A percentile compares a stretch with the other conserved stretches of the same genome.
These are phyloP conservation scores for Cytospora leucostoma DNA, from an alignment of 2,329 filamentous ascomycete genomes.

Conservation along the genomic window DNA sequence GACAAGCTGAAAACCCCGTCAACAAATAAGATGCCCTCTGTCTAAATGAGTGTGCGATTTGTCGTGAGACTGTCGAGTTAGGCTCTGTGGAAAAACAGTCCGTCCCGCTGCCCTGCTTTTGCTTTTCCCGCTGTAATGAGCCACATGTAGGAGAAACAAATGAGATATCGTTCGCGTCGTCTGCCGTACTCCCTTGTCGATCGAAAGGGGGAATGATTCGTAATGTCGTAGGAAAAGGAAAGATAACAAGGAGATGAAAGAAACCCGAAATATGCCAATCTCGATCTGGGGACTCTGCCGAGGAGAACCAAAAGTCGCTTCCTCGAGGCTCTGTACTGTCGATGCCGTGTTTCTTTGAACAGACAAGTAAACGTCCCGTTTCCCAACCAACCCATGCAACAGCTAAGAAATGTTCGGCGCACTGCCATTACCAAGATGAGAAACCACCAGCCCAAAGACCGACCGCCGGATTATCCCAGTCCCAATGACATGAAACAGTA, in stretches of 20 bases:
- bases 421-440: conserved; percentile 28
- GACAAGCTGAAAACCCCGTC: conserved; percentile 16
- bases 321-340: conserved; percentile 28
- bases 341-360: conserved; percentile 24
- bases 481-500: conserved; percentile 31
- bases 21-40: conserved; percentile 20
- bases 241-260: conserved; percentile 4
- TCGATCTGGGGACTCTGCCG: conserved; percentile 22
- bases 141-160: conserved; percentile 2
- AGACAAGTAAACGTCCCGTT: conserved; percentile 24
- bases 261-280: conserved; percentile 4
- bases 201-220: not conserved
- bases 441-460: conserved; percentile 21
- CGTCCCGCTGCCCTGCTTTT: conserved; percentile 6
- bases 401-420: conserved; percentile 27
- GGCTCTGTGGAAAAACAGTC: conserved; percentile 13
- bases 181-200: conserved; percentile 1
- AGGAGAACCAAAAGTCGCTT: conserved; percentile 18
- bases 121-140: conserved; percentile 1
- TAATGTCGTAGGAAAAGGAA: conserved; percentile 11
- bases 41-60: conserved; percentile 21
- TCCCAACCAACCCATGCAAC: conserved; percentile 26
- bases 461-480: conserved; percentile 21
- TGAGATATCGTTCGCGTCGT: not conserved
- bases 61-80: conserved; percentile 27